Evolutionary conservation across 2,329 filamentous ascomycete species (phyloP), one percentile per base, ranked within the genome.

Genomic region (Fusarium sarcochroum): DNA sequence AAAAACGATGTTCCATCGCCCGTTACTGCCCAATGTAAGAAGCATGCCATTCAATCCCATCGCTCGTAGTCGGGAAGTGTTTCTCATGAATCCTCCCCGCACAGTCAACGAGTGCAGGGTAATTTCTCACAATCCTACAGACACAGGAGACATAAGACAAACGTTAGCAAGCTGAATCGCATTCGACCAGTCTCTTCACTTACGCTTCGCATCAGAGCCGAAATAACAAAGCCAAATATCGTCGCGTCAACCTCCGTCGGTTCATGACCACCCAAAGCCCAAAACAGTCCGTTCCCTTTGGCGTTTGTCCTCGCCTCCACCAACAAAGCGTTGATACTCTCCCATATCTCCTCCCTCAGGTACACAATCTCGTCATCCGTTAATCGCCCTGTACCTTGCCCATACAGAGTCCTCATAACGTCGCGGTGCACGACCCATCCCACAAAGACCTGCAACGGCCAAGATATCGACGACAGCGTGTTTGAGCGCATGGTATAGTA

Each of bases 241-340:
- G 79, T 80, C 2, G 85, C 79, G 73, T 91, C 89, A 1, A 81
- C 86, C 68, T 91, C 88, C 0, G 85, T 87, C 5, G 88, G 87
- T 4, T 75, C 68, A 1, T 81, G 68, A 0, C 85, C 83, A 2
- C 86, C 87, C 14, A 90, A 74, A 1, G 86, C 73, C 88, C 88
- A 91, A 68, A 90, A 90, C 6, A 84, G 83, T 9, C 75, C 70
- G 1, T 75, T 70, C 1, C 59, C 34, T 17, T 25, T 46, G 20
- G 30, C 20, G 7, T 17, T 44, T 27, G 45, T 65, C 46, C 77
- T 78, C n/a, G 78, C 75, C 48, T 79, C 80, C 9, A 76, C 70
- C 5, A 89, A 70, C 42, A 87, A 60, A 0, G 74, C 81, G 38
- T 83, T 80, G 14, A 90, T 46, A n/a, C 72, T 78, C 53, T 81